Evolutionary conservation across 495 filamentous ascomycete species (phyloP).

Genomic region (Cercophora samala): DNA sequence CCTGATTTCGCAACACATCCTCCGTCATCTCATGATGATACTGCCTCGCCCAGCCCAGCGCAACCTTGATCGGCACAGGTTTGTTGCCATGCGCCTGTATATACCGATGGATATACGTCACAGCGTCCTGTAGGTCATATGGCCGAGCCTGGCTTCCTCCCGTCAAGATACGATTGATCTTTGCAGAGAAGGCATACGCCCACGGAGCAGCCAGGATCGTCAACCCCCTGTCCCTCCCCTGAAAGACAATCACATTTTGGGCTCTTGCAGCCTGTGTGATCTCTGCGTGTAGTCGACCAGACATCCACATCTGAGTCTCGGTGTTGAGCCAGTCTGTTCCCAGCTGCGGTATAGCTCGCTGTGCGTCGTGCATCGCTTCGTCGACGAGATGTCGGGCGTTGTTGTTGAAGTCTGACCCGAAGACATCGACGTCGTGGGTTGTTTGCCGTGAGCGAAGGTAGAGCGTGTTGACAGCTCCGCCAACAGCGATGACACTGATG

Average conservation of each 20-base stretch:
- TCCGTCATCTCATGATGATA: slow-evolving; percentile 8
- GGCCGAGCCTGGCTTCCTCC: slow-evolving; percentile 6
- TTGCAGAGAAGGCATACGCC: slow-evolving; percentile 11
- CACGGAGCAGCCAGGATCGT: slow-evolving; percentile 11
- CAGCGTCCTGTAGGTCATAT: slow-evolving; percentile 13
- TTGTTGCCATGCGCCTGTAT: slow-evolving; percentile 8
- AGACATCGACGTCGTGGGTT: slow-evolving; percentile 14
- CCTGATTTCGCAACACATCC: slow-evolving; percentile 1
- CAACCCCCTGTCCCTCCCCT: background rate
- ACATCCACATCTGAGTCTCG: slow-evolving; percentile 12
- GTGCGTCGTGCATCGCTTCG: slow-evolving; percentile 12
- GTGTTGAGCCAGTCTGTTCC: slow-evolving; percentile 17
- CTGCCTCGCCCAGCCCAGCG: slow-evolving; percentile 6
- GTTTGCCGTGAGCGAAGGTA: slow-evolving; percentile 7
- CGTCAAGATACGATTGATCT: slow-evolving; percentile 9
- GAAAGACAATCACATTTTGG: slow-evolving; percentile 9
- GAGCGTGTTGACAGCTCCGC: slow-evolving; percentile 15
- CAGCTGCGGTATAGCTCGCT: background rate
- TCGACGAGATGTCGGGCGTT: slow-evolving; percentile 7
- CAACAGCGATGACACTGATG: slow-evolving; percentile 12
- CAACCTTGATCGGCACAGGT: slow-evolving; percentile 1
- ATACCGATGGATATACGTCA: slow-evolving; percentile 10
- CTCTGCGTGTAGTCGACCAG: slow-evolving; percentile 1
- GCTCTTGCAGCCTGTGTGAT: slow-evolving; percentile 9
- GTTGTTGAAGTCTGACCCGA: slow-evolving; percentile 13